Evolutionary conservation across 148 eudicot species (phyloP).

Genomic region (Pouteria glomerata): DNA sequence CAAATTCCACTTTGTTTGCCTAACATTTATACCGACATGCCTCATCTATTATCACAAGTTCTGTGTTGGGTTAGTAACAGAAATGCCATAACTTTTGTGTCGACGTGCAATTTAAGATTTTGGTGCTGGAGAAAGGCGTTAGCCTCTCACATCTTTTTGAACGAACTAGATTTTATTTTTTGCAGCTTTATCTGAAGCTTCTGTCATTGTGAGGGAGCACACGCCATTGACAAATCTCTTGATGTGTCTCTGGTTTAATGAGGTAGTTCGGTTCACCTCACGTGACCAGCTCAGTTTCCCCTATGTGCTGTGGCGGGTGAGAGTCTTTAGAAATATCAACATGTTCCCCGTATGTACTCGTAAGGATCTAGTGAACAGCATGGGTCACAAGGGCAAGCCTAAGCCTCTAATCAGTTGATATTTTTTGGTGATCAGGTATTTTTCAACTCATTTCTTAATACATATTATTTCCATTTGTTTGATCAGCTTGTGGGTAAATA

Average conservation of each 20-base stretch:
- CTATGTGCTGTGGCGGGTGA: constrained; percentile 78
- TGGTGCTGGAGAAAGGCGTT: too few species aligned
- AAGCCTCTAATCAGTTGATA: constrained; percentile 43
- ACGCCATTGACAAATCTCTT: constrained; percentile 69
- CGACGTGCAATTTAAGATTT: too few species aligned
- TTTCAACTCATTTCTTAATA: not conserved
- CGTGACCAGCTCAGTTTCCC: constrained; percentile 97
- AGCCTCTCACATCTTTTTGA: too few species aligned
- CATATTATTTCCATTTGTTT: not conserved
- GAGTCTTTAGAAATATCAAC: constrained; percentile 57
- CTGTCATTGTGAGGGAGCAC: constrained; percentile 83
- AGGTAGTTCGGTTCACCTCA: constrained; percentile 93
- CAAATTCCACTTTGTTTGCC: too few species aligned
- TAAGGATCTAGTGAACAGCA: constrained; percentile 94
- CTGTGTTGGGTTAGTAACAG: too few species aligned
- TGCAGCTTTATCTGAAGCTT: constrained; percentile 92
- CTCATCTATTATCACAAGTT: too few species aligned
- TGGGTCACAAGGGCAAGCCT: constrained; percentile 92
- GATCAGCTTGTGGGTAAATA: not conserved
- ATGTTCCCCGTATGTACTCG: constrained; percentile 94
- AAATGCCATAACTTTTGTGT: not conserved
- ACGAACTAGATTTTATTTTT: constrained; percentile 1
- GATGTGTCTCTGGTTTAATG: constrained; percentile 97
- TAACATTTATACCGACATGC: too few species aligned
- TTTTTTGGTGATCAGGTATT: constrained; percentile 1